A percentile compares a stretch with the other conserved stretches of the same genome.
Evolutionary conservation across 495 filamentous ascomycete genomes (phyloP).

Genomic region (Terfezia boudieri): DNA sequence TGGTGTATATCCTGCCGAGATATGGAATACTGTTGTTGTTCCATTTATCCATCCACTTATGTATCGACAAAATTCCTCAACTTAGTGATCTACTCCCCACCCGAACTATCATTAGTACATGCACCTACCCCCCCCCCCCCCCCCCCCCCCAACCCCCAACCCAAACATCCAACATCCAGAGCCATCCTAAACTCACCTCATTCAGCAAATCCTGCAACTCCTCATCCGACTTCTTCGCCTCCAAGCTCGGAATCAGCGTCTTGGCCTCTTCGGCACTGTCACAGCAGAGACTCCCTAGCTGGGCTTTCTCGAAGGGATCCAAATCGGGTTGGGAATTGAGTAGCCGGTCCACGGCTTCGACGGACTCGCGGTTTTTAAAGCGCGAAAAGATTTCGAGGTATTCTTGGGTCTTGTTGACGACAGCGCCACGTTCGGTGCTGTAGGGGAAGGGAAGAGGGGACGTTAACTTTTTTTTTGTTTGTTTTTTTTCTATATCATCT

Average conservation of each 20-base stretch:
- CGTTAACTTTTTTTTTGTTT: neutral
- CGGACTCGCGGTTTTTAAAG: constrained; percentile 84
- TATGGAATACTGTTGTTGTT: no score
- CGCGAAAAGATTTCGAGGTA: constrained; percentile 85
- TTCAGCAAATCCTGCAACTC: constrained; percentile 72
- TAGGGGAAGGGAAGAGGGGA: neutral
- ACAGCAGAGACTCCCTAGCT: constrained; percentile 80
- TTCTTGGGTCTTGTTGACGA: constrained; percentile 63
- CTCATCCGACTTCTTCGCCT: constrained; percentile 67
- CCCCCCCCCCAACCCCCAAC: constrained; percentile 1
- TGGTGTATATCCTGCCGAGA: no score
- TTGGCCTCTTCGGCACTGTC: constrained; percentile 88
- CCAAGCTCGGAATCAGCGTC: constrained; percentile 75
- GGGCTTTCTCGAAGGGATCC: constrained; percentile 75
- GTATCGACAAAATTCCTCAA: constrained; percentile 13
- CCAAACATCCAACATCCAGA: no score
- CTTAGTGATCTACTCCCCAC: constrained; percentile 14
- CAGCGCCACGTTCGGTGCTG: constrained; percentile 15
- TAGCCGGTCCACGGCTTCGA: constrained; percentile 72
- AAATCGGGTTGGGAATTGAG: constrained; percentile 54
- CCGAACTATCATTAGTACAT: constrained; percentile 7
- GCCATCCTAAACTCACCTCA: constrained; percentile 36
- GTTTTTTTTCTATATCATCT: no score
- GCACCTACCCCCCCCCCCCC: constrained; percentile 3
- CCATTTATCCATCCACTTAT: neutral